Evolutionary conservation across 148 eudicot species (phyloP), one percentile per base, ranked within the genome.

Genomic region (Nepenthes mirabilis): DNA sequence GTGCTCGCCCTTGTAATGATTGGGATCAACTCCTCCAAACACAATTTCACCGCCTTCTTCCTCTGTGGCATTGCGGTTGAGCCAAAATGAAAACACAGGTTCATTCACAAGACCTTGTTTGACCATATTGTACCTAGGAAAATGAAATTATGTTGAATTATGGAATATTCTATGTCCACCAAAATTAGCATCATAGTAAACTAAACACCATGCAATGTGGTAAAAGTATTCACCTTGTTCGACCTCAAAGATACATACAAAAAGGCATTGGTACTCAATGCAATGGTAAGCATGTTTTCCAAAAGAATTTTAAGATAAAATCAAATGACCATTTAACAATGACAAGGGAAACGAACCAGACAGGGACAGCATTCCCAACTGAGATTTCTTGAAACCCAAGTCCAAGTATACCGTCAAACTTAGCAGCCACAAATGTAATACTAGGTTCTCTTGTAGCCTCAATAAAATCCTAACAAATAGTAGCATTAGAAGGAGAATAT

Each of bases 61-160:
- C 65, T 80, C 95, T 57, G 78, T 79, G 67, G 81, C 72, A 62
- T 83, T 75, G 72, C 86, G 94, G 62, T 84, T 86, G 37, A 90
- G 80, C 97, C 97, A 90, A 62, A 90, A 90, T 61, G 97, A 90
- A 57, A 90, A 90, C 3, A 86, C 84, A 11, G 88, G 88, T 56
- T 86, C 82, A 52, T 72, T 77, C 13, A 90, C 81, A 71, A 90
- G 95, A 63, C 81, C 88, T 72, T 90, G 95, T n/a, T 82, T 60
- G 35, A 90, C 80, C 91, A 90, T 82, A 73, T 80, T 81, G 74
- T 90, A 90, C 97, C 97, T 90, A 49, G 3, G 6, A 12, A 45
- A 11, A 5, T 6, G 52, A 49, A 49, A 49, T 10, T 11, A 45
- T 23, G 48, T 45, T 45, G 52, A 40, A 10, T 37, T 33, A 52